Base-by-base conservation (phyloP, 306 rosid species). In the Coriaria nepalensis region DNA sequence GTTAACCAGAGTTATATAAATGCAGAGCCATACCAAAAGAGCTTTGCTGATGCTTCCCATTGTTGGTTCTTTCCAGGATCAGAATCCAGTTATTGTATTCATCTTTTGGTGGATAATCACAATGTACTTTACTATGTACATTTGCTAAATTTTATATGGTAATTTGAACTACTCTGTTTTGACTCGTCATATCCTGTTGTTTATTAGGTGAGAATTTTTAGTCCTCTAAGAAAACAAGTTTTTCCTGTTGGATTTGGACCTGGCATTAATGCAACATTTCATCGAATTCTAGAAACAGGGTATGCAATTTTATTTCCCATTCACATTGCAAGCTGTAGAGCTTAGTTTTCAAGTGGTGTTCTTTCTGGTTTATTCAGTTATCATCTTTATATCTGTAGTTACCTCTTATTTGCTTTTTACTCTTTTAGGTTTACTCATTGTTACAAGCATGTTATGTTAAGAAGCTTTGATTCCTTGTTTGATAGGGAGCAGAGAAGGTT, bases 181-280 rank as follows among this genome's bases (percentile, higher is more conserved):
- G 53, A 34, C 9, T 66, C 48, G 11, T 45, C 29, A 39, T 40
- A n/a, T n/a, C n/a, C n/a, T n/a, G n/a, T n/a, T n/a, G n/a, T n/a
- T 55, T 58, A 20, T 66, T 53, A 88, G 97, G 93, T 74, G 63
- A 81, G 41, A 59, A 58, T 88, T 59, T 71, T 53, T 65, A 78
- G 86, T 64, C 73, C 72, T 34, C 53, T 43, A 55, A 60, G 62
- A 15, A 66, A 70, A 43, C 47, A 36, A 59, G 64, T 64, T 42
- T 68, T 76, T 38, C 97, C 97, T 40, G 70, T 67, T 43, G 97
- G 97, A 38, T 77, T 88, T 35, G 87, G 93, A 71, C 77, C 74
- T 70, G 95, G 90, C 50, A 80, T 75, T 45, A 67, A 56, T 60
- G 95, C 93, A 52, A 68, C 73, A 5, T 84, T 88, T 71, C 74